Evolutionary conservation across 495 filamentous ascomycete genomes (phyloP), one percentile per base, ranked within the genome.

Genomic region (Collariella sp.): DNA sequence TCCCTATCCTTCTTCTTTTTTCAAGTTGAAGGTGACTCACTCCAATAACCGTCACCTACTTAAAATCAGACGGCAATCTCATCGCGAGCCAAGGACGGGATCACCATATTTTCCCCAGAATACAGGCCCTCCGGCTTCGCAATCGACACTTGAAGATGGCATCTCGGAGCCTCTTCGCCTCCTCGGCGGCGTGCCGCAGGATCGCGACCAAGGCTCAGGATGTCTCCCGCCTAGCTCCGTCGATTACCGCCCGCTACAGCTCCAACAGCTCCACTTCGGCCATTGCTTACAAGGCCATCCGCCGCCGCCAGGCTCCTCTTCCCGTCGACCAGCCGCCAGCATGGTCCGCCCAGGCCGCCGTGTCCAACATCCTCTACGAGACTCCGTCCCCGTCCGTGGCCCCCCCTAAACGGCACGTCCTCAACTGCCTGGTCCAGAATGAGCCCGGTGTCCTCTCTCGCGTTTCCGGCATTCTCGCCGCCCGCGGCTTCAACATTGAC

Each of bases 391-490:
- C 89, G 12, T 89, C 90, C 2, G 73, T 79, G 56, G 81, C 84
- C 34, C 91, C 93, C 3, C 88, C 89, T 31, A 96, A 96, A 74
- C 84, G 89, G 13, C 93, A 96, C 69, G 76, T 98, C 66, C 82
- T 98, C 69, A 97, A 98, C 75, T 98, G 93, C 72, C 83, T 98
- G 50, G 93, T 98, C 57, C 93, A 98, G 70, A 98, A 98, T 72
- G 93, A 98, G 72, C 93, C 93, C 41, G 93, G 93, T 70, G 93
- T 98, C 49, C 79, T 98, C 18, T 95, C 90, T 43, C 89, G 93
- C 53, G 88, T 98, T 11, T 96, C 93, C 10, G 93, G 93, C 50
- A 97, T 98, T 66, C 80, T 98, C 29, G 93, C 93, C 15, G 93
- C 93, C 24, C 81, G 93, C 38, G 93, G 93, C 53, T 98, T 98